A percentile compares a stretch with the other conserved stretches of the same genome.
Evolutionary conservation across 495 filamentous ascomycete species (phyloP).

Genomic region (Aspergillus heteromorphus): DNA sequence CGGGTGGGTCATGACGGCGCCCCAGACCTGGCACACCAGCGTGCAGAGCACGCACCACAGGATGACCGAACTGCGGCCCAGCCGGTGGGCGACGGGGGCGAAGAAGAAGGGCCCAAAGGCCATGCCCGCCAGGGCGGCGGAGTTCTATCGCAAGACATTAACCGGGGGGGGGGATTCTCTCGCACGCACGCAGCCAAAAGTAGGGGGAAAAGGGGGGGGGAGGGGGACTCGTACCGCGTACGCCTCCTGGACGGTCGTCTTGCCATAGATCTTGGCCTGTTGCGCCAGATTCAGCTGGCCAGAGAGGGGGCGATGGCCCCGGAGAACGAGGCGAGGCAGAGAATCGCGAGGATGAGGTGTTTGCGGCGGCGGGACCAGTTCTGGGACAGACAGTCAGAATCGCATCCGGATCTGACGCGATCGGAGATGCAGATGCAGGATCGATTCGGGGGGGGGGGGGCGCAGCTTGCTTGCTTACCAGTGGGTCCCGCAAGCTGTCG

Average conservation of each 20-base stretch:
- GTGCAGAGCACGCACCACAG: slow-evolving; percentile 40
- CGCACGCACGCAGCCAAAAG: neutral
- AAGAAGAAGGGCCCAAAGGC: slow-evolving; percentile 41
- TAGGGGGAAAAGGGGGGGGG: neutral
- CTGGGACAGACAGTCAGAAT: slow-evolving; percentile 9
- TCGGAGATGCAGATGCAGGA: too few relatives aligned
- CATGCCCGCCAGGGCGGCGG: slow-evolving; percentile 37
- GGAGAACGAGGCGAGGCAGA: slow-evolving; percentile 30
- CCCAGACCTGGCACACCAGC: slow-evolving; percentile 36
- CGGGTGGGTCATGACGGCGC: slow-evolving; percentile 33
- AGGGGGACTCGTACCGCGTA: neutral
- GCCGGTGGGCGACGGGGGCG: slow-evolving; percentile 28
- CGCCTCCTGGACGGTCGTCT: slow-evolving; percentile 18
- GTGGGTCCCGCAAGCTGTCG: slow-evolving; percentile 41
- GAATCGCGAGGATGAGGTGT: slow-evolving; percentile 26
- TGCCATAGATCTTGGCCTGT: slow-evolving; percentile 25
- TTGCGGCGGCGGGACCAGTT: slow-evolving; percentile 45
- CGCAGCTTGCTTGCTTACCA: too few relatives aligned
- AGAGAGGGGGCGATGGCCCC: slow-evolving; percentile 28
- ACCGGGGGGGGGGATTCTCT: neutral
- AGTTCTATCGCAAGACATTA: slow-evolving; percentile 22
- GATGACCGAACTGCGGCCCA: slow-evolving; percentile 38
- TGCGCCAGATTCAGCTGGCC: slow-evolving; percentile 28
- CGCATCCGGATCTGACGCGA: too few relatives aligned
- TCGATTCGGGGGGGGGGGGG: neutral